phyloP scores from a whole-genome alignment of 2,329 filamentous ascomycete species.

The Coccinonectria pachysandricola region DNA sequence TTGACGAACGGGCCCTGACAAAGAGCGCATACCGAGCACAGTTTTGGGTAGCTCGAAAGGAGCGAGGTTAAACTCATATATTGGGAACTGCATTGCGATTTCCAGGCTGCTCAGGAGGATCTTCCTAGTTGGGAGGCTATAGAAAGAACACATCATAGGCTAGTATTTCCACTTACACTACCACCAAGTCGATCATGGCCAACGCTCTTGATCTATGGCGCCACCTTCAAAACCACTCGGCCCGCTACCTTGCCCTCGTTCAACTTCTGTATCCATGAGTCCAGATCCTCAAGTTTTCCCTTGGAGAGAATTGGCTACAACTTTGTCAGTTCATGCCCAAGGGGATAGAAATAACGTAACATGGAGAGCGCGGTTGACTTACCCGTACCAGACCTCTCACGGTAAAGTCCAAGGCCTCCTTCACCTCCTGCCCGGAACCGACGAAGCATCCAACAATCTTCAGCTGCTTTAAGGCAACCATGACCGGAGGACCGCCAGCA shows the following conservation, averaged over 20 bases:
- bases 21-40: slow-evolving; percentile 45
- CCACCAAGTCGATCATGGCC: too few species aligned
- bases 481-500: slow-evolving; percentile 12
- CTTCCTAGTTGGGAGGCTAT: too few species aligned
- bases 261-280: slow-evolving; percentile 14
- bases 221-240: slow-evolving; percentile 13
- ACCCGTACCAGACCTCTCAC: slow-evolving; percentile 14
- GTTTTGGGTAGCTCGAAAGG: slow-evolving; percentile 37
- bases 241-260: slow-evolving; percentile 13
- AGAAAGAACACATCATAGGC: too few species aligned
- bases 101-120: too few species aligned
- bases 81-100: too few species aligned
- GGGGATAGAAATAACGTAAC: neutral
- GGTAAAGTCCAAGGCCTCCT: slow-evolving; percentile 18
- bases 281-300: slow-evolving; percentile 16
- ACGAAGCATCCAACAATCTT: slow-evolving; percentile 17
- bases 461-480: slow-evolving; percentile 8
- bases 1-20: slow-evolving; percentile 38
- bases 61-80: too few species aligned
- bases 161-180: too few species aligned
- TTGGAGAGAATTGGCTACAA: slow-evolving; percentile 13
- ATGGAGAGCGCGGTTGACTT: too few species aligned
- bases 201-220: slow-evolving; percentile 2
- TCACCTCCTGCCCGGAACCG: slow-evolving; percentile 14
- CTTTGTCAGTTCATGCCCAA: slow-evolving; percentile 1